Evolutionary conservation across 2,329 filamentous ascomycete genomes (phyloP), one percentile per base, ranked within the genome.

Genomic region (Didymella arachidicola): DNA sequence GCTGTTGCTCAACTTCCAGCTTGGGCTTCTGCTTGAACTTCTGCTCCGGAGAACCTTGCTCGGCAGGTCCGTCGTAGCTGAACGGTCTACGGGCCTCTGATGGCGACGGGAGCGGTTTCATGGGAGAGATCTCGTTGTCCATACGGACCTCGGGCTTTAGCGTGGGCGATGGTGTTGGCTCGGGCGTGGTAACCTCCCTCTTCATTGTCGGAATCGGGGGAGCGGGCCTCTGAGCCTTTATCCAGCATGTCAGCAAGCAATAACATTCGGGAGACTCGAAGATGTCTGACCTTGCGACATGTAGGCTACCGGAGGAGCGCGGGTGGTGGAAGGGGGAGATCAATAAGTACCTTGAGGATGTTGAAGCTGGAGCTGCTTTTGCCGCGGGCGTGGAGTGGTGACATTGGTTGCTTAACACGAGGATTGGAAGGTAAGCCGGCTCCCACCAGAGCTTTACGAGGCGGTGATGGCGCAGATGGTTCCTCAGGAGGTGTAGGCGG

Each of bases 361-460:
- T 74, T 72, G 55, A 77, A 75, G 30, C 73, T 72, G 14, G 74
- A 75, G 56, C 69, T 76, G 57, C 76, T 77, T 58, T 77, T 77
- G 19, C 74, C 72, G 11, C 72, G 72, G 36, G 63, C 53, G 48
- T 77, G 74, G 52, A 72, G 69, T 36, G 68, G 65, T 25, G 66
- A 66, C 10, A 49, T 53, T 34, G 56, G 69, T 30, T 55, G 59
- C 53, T 65, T 69, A 42, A 63, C 56, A 34, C 69, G 68, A n/a
- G 73, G 72, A 42, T 73, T 73, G 2, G 71, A 70, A 1, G 73
- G 72, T 27, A 72, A 64, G 22, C 73, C 72, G 16, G 65, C 60
- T 14, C 61, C 65, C 39, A 62, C 60, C 43, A 72, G 66, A 7
- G 60, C 64, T 48, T 70, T 70, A 48, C 67, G 69, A 19, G 69